Conservation (phyloP, 306 rosid species). For the Cicer bijugum region DNA sequence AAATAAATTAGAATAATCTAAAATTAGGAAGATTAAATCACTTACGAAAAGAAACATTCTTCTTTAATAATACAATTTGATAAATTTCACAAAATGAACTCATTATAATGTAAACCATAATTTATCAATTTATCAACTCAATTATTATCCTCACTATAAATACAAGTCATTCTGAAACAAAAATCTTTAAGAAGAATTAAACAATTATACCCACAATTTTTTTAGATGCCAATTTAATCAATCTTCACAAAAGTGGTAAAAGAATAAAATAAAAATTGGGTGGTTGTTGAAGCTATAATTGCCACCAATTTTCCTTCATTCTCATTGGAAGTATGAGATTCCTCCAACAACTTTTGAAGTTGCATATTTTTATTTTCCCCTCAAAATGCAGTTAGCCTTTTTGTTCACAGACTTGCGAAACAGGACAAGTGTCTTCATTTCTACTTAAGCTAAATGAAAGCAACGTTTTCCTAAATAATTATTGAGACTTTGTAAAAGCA, state of each 20-base stretch:
- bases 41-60: too few relatives aligned
- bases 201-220: too few relatives aligned
- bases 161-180: too few relatives aligned
- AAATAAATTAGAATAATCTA: too few relatives aligned
- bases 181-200: too few relatives aligned
- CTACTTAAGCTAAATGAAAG: slow-evolving; percentile 15
- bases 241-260: neutral
- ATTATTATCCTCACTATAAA: too few relatives aligned
- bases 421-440: slow-evolving; percentile 32
- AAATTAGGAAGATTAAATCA: too few relatives aligned
- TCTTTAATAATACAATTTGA: too few relatives aligned
- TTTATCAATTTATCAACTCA: too few relatives aligned
- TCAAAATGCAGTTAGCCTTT: neutral
- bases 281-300: slow-evolving; percentile 1
- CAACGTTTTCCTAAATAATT: slow-evolving; percentile 1
- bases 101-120: too few relatives aligned
- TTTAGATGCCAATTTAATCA: too few relatives aligned
- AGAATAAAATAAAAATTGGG: neutral
- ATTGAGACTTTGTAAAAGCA: slow-evolving; percentile 15
- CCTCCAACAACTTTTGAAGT: neutral
- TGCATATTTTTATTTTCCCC: neutral
- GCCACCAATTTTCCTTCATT: neutral
- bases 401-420: neutral
- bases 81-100: too few relatives aligned
- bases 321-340: neutral